These are phyloP conservation scores for Phanerochaete sordida DNA, from an alignment of 768 basidiomycete genomes.

Conservation along the genomic window DNA sequence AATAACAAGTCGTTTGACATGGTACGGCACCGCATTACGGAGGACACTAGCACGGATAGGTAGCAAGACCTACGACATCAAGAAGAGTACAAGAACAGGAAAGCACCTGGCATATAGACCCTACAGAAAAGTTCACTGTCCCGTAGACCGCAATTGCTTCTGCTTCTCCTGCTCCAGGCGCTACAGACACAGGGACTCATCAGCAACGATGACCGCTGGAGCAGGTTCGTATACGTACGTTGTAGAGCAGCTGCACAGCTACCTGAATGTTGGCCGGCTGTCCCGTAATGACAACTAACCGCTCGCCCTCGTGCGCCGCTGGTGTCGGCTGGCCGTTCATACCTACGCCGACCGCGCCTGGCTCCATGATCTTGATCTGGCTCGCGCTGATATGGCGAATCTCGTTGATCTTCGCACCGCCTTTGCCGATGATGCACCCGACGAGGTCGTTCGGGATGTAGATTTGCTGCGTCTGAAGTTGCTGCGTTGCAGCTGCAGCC, in stretches of 20 bases:
- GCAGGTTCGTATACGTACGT: conserved; percentile 66
- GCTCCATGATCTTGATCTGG: conserved; percentile 98
- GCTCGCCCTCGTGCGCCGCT: conserved; percentile 78
- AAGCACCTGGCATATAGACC: neutral
- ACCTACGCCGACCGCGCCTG: conserved; percentile 72
- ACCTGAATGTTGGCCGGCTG: conserved; percentile 92
- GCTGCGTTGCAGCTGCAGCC: conserved; percentile 41
- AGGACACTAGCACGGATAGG: neutral
- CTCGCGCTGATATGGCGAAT: conserved; percentile 94
- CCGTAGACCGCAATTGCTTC: conserved; percentile 55
- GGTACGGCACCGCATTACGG: neutral
- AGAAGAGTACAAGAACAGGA: conserved; percentile 2
- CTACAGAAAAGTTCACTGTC: neutral
- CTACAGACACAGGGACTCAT: conserved; percentile 32
- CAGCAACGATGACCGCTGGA: too few relatives aligned
- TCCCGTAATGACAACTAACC: conserved; percentile 97
- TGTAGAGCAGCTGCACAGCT: conserved; percentile 89
- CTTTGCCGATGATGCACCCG: conserved; percentile 97
- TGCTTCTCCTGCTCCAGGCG: conserved; percentile 88
- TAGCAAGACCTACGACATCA: neutral
- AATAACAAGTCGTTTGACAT: neutral
- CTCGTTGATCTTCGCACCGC: conserved; percentile 98
- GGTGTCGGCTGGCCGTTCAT: conserved; percentile 71
- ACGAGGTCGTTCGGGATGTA: conserved; percentile 98
- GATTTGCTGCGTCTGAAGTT: conserved; percentile 94